Conservation (phyloP, 306 rosid genomes). For the Corylus heterophylla region DNA sequence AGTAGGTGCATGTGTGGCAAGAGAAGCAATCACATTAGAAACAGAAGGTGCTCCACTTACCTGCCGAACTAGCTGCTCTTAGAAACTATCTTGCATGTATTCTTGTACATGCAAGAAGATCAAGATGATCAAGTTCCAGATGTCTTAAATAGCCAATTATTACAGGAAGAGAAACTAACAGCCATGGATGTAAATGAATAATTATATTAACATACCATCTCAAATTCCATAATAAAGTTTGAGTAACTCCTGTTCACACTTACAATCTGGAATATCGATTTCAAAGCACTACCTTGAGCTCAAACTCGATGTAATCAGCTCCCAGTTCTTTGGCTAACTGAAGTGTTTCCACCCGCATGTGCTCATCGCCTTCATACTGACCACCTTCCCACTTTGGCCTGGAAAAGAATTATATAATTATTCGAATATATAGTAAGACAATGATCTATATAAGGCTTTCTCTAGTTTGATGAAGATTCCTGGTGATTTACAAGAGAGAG, state of each 20-base stretch:
- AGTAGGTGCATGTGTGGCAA: background rate
- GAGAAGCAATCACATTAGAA: too few species aligned
- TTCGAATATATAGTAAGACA: background rate
- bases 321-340: constrained; percentile 37
- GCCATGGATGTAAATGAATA: background rate
- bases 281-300: constrained; percentile 35
- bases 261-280: background rate
- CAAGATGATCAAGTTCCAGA: too few species aligned
- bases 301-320: constrained; percentile 48
- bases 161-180: too few species aligned
- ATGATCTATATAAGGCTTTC: background rate
- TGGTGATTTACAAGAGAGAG: background rate
- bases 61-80: background rate
- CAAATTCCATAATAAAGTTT: background rate
- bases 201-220: background rate
- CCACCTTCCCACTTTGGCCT: constrained; percentile 40
- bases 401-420: background rate
- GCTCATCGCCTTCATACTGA: constrained; percentile 33
- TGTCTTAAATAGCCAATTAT: too few species aligned
- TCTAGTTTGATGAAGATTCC: background rate
- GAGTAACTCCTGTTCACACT: background rate
- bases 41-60: too few species aligned
- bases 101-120: background rate
- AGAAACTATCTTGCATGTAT: background rate
- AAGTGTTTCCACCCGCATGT: constrained; percentile 30